phyloP scores from a whole-genome alignment of 176 grass and related monocot species.

The Avena insularis region DNA sequence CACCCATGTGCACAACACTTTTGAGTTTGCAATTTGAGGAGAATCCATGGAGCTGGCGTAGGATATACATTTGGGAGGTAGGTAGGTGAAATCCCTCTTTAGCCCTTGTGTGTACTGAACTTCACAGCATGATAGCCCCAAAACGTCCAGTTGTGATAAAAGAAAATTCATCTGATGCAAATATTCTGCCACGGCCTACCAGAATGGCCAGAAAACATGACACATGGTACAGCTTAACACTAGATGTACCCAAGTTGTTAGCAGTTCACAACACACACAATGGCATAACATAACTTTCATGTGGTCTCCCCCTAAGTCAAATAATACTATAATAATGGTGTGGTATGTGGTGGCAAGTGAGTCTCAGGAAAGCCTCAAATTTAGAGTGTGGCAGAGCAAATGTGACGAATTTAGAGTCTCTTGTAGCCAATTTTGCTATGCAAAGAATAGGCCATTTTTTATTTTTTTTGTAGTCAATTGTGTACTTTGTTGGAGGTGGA shows the following conservation, averaged over 20 bases:
- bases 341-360: background rate
- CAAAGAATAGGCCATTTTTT: background rate
- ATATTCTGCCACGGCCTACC: background rate
- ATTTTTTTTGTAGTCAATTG: background rate
- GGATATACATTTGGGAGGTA: background rate
- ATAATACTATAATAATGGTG: constrained; percentile 10
- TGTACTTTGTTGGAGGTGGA: constrained; percentile 11
- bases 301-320: background rate
- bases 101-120: constrained; percentile 1
- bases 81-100: constrained; percentile 1
- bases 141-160: background rate
- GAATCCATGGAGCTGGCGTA: background rate
- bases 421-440: background rate
- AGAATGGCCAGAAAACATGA: constrained; percentile 5
- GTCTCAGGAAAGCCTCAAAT: constrained; percentile 13
- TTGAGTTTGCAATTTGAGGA: constrained; percentile 7
- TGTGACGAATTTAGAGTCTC: background rate
- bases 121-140: constrained; percentile 17
- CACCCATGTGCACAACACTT: constrained; percentile 10
- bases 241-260: constrained; percentile 10
- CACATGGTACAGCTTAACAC: background rate
- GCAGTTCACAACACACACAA: background rate
- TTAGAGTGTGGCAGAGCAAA: background rate
- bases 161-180: background rate
- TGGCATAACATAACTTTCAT: constrained; percentile 11